phyloP scores from a whole-genome alignment of 768 basidiomycete genomes.

The Termitomyces sp. region DNA sequence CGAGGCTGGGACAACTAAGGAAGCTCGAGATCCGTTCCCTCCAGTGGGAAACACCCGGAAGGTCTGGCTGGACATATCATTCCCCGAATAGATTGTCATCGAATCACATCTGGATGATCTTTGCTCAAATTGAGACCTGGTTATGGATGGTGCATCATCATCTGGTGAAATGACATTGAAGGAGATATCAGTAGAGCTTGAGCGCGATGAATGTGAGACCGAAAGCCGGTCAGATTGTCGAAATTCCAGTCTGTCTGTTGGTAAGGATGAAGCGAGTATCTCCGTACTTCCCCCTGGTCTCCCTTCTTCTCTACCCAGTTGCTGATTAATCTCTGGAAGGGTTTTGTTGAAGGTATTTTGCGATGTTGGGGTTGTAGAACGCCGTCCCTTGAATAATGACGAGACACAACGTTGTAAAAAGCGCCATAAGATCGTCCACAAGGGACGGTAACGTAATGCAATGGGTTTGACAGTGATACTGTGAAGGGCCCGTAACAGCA shows the following conservation, averaged over 20 bases:
- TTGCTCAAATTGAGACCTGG: not conserved
- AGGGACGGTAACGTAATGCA: not conserved
- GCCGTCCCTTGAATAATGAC: not conserved
- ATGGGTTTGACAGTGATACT: not conserved
- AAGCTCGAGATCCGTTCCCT: not conserved
- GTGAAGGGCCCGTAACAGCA: not conserved
- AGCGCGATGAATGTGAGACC: not conserved
- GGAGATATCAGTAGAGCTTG: not conserved
- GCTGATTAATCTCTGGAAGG: not conserved
- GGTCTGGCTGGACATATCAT: constrained; percentile 1
- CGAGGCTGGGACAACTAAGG: not conserved
- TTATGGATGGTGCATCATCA: not conserved
- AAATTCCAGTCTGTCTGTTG: not conserved
- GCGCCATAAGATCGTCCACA: not conserved
- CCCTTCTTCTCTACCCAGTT: not conserved
- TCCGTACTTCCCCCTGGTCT: not conserved
- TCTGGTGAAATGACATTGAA: not conserved
- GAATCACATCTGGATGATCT: not conserved
- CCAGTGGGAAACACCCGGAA: not conserved
- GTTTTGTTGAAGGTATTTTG: not conserved
- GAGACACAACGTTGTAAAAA: not conserved
- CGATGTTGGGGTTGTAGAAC: not conserved
- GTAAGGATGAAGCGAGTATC: not conserved
- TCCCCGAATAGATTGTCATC: not conserved
- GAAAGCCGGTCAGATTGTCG: not conserved